Base-by-base conservation (phyloP, 768 basidiomycete species). In the Austroboletus festivus region DNA sequence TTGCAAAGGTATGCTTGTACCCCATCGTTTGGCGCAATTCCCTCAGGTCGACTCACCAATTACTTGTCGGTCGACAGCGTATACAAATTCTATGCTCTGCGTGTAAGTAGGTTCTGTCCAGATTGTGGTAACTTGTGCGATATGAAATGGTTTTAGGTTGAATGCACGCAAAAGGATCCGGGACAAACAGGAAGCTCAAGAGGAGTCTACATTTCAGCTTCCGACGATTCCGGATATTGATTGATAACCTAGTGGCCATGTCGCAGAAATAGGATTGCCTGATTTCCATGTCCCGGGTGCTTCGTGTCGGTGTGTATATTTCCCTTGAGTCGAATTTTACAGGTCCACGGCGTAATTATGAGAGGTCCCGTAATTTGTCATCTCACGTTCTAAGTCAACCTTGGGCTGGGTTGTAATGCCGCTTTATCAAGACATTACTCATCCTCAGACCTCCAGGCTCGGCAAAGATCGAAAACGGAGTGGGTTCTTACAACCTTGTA, bases 81-180 rank as follows among this genome's bases (percentile, higher is more conserved):
- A 58, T 15, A 11, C 38, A n/a, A 65, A 63, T 19, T 65, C 58
- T 20, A 60, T 60, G 53, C 38, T 65, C 11, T 35, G 53, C 12
- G 58, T 63, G 62, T 63, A 42, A 52, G 62, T 24, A 4, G 23
- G 19, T 26, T 18, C 18, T 11, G 24, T 42, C 23, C n/a, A 34
- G 16, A 9, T 4, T 2, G 11, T 4, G 19, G 18, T 5, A 20
- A 39, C 16, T 28, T 13, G 6, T 13, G 10, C n/a, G 13, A 46
- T n/a, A 56, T 22, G 0, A 10, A 30, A 4, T 11, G 1, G 13
- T 38, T 12, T 9, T 19, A 60, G 58, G 30, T 12, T 60, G 35
- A 60, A 60, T 39, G 44, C 55, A 1, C 49, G 59, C 19, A 49
- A 53, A 42, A 5, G 35, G 7, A 58, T 59, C 23, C 62, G 59